Evolutionary conservation across 257 asterid species (phyloP).

Genomic region (Catharanthus roseus): DNA sequence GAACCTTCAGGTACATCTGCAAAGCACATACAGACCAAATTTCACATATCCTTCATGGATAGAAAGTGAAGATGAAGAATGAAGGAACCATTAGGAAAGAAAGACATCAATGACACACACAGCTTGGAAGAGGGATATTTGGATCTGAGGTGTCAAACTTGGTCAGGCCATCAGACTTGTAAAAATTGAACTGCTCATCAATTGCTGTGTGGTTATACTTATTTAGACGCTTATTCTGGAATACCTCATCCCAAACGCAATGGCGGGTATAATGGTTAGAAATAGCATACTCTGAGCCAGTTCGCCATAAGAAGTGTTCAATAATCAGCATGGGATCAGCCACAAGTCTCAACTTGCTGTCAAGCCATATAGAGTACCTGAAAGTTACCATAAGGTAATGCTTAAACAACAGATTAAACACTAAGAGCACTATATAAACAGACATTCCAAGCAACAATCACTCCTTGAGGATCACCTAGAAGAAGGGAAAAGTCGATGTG

Average conservation of each 20-base stretch:
- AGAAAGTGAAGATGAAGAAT: slow-evolving; percentile 4
- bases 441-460: slow-evolving; percentile 5
- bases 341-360: slow-evolving; percentile 83
- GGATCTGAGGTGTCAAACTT: slow-evolving; percentile 73
- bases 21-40: slow-evolving; percentile 9
- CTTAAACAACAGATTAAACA: slow-evolving; percentile 14
- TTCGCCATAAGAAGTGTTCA: slow-evolving; percentile 78
- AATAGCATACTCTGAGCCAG: slow-evolving; percentile 77
- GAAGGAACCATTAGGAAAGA: slow-evolving; percentile 13
- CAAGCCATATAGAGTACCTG: slow-evolving; percentile 96
- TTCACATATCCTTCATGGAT: slow-evolving; percentile 8
- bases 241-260: slow-evolving; percentile 94
- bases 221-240: slow-evolving; percentile 81
- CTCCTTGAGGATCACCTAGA: slow-evolving; percentile 57
- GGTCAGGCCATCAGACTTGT: slow-evolving; percentile 81
- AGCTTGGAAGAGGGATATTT: slow-evolving; percentile 61
- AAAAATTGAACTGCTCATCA: slow-evolving; percentile 72
- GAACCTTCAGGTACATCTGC: slow-evolving; percentile 95
- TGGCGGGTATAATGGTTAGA: slow-evolving; percentile 87
- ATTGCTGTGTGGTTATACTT: slow-evolving; percentile 78
- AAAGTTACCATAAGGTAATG: slow-evolving; percentile 15
- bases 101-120: slow-evolving; percentile 41
- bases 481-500: slow-evolving; percentile 92
- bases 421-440: slow-evolving; percentile 5
- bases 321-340: slow-evolving; percentile 82